Conservation (phyloP, 148 eudicot species). For the Agrostemma githago region DNA sequence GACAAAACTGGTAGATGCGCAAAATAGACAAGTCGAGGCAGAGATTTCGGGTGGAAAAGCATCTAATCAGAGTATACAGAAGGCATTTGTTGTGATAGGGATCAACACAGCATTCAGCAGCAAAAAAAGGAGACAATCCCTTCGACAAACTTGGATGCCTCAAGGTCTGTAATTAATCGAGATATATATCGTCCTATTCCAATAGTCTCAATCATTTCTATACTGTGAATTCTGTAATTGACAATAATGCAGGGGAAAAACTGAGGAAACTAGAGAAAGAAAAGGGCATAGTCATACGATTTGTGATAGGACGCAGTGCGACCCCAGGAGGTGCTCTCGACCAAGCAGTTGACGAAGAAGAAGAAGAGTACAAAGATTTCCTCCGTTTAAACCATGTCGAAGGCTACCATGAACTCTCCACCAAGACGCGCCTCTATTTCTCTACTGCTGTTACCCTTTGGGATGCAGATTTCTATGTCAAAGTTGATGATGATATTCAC, state of each 20-base stretch:
- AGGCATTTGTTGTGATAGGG: conserved; percentile 64
- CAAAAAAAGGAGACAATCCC: conserved; percentile 62
- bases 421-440: conserved; percentile 73
- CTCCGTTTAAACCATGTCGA: conserved; percentile 69
- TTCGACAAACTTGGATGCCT: conserved; percentile 89
- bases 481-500: conserved; percentile 91
- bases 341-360: conserved; percentile 55
- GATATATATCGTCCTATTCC: no score
- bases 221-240: background rate
- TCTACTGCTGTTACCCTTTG: conserved; percentile 59
- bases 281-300: conserved; percentile 68
- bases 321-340: conserved; percentile 68
- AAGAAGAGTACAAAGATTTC: conserved; percentile 56
- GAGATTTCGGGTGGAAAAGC: conserved; percentile 18
- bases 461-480: conserved; percentile 88
- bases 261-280: conserved; percentile 62
- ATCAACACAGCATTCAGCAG: conserved; percentile 89
- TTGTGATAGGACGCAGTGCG: conserved; percentile 72
- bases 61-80: conserved; percentile 29
- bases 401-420: conserved; percentile 88
- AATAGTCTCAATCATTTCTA: background rate
- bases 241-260: conserved; percentile 43
- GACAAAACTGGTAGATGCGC: conserved; percentile 44
- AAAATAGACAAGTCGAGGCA: conserved; percentile 28
- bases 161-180: conserved; percentile 34